Evolutionary conservation across 106 monocot species (phyloP), one percentile per base, ranked within the genome.

Genomic region (Dactylorhiza incarnata): DNA sequence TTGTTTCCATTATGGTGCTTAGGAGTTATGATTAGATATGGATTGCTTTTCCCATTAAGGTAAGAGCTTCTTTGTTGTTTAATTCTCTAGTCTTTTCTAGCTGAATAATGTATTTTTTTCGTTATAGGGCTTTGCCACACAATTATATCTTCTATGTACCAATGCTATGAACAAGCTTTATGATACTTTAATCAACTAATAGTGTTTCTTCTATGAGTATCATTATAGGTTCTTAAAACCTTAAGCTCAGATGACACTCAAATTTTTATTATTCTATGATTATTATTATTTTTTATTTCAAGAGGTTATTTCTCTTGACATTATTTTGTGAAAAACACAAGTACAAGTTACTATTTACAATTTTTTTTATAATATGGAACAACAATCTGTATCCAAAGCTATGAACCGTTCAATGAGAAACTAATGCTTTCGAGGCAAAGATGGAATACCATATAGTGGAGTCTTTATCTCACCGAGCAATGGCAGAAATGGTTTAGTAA

Each of bases 1-100:
- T 79, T 95, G 77, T 95, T 95, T 85, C 95, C 95, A 4, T 72
- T 93, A 43, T 95, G 95, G 95, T 95, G 95, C 81, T 80, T 93
- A 48, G 95, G 95, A 71, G 88, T 93, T 25, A 77, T 93, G 22
- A 50, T 95, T 58, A 88, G 95, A 93, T 95, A 93, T 81, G 88
- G 87, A 45, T 75, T 95, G 61, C 93, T 95, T 65, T 95, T 95
- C 72, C 95, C 95, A 45, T 26, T 82, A 48, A 88, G 95, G 95
- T 95, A 54, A 73, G 61, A 45, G 45, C 72, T 19, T 59, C 15
- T 80, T 25, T 58, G 12, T 74, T 66, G 5, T 66, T 66, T 58
- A 58, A 20, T 20, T 58, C 6, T 58, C 7, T 58, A 12, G 58
- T 22, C 22, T 58, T 58, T 58, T 9, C 19, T 58, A 20, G 22